Evolutionary conservation across 148 eudicot genomes (phyloP).

Genomic region (Fagopyrum tataricum): DNA sequence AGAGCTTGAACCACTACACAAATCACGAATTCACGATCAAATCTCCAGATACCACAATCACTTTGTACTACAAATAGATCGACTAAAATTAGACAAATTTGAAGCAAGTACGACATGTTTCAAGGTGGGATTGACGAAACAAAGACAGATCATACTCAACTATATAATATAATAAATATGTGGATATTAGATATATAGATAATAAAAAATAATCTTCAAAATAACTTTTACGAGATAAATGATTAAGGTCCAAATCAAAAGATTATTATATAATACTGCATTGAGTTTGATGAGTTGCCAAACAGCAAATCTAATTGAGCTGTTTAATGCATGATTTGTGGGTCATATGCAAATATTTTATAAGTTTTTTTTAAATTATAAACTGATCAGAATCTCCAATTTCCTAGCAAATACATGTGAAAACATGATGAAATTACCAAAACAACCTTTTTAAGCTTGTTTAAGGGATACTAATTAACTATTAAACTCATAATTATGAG

Average conservation of each 20-base stretch:
- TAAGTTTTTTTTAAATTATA: background rate
- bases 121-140: no score
- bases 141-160: no score
- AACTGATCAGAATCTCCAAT: background rate
- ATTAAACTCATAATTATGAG: background rate
- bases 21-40: no score
- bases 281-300: slow-evolving; percentile 1
- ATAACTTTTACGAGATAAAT: background rate
- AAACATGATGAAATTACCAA: background rate
- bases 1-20: no score
- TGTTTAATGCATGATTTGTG: slow-evolving; percentile 6
- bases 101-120: no score
- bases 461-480: background rate
- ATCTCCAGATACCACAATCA: no score
- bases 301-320: slow-evolving; percentile 11
- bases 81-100: no score
- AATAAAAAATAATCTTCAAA: no score
- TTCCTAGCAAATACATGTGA: slow-evolving; percentile 4
- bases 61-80: no score
- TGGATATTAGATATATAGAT: background rate
- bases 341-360: background rate
- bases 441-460: background rate
- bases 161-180: background rate
- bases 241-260: background rate
- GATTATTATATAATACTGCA: background rate